Conservation (phyloP, 2,329 filamentous ascomycete genomes). For the Hypoxylon sp. region DNA sequence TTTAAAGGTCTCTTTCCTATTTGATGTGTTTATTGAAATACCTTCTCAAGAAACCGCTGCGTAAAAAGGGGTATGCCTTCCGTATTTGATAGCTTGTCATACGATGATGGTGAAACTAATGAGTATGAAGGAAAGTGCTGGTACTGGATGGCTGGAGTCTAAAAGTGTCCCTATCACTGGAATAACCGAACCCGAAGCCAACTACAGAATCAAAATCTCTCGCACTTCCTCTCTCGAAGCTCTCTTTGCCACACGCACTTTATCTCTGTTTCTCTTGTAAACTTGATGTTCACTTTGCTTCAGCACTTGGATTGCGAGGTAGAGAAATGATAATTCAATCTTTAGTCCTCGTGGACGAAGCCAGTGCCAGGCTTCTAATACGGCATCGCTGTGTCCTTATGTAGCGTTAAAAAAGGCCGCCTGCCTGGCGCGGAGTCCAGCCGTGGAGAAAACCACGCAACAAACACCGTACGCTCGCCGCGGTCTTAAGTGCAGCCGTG, state of each 20-base stretch:
- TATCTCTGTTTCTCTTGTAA: not conserved
- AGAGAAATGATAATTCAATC: not conserved
- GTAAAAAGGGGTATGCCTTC: not conserved
- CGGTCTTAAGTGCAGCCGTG: conserved; percentile 30
- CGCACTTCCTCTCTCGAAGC: not conserved
- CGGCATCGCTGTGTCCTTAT: conserved; percentile 33
- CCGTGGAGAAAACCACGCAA: conserved; percentile 31
- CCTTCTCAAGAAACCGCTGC: not conserved
- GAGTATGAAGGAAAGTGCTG: not conserved
- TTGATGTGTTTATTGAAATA: not conserved
- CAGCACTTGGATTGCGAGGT: not conserved
- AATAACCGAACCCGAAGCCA: not conserved
- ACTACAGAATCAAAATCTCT: not conserved
- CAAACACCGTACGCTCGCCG: conserved; percentile 28
- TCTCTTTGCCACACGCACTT: not conserved
- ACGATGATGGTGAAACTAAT: conserved; percentile 1
- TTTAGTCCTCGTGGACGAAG: not conserved
- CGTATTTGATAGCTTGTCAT: not conserved
- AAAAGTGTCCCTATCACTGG: not conserved
- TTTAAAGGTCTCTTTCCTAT: not conserved
- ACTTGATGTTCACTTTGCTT: not conserved
- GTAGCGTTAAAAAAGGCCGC: conserved; percentile 34
- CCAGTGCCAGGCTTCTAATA: conserved; percentile 25
- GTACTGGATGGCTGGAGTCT: not conserved
- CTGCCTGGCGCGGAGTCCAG: conserved; percentile 29